Evolutionary conservation across 2,329 filamentous ascomycete genomes (phyloP), one percentile per base, ranked within the genome.

Genomic region (Colletotrichum sp.): DNA sequence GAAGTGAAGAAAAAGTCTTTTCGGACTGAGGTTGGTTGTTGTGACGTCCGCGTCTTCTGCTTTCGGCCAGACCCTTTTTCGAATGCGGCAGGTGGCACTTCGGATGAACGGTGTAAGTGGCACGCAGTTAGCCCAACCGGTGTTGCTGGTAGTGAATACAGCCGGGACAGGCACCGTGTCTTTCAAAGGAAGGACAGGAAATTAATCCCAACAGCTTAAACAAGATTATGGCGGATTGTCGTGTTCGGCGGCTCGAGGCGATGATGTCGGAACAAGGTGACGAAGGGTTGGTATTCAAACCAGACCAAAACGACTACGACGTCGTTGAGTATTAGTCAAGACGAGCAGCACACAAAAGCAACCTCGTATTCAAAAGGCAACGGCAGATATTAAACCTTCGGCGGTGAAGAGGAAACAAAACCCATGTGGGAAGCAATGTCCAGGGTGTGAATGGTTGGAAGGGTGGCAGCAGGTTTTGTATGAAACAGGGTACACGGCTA

Each of bases 401-500:
- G 36, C 48, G 75, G 75, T 75, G 66, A 75, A 75, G 52, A 70
- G 71, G 26, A 70, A 59, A 57, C 34, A 70, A 71, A 63, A 24
- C 66, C 8, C n/a, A 48, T 26, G 30, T 60, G 66, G 16, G 39
- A 63, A 18, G 28, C 18, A 10, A 8, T 22, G 26, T 32, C 9
- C 4, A 26, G 48, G 59, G 16, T 48, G 8, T 24, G 28, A 64
- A 22, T 68, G 69, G 60, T 63, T 15, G 34, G 74, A 68, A 26
- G 76, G 76, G 48, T 59, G 63, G 34, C 34, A 32, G 70, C 69
- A 68, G 66, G 52, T 77, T 77, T 67, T 76, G 69, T 77, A 74
- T 71, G 73, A 73, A 77, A 76, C 68, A 67, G 48, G 48, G 75
- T 32, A 62, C 55, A 63, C 78, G 77, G 78, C 68, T 79, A 78